Evolutionary conservation across 2,329 filamentous ascomycete species (phyloP), one percentile per base, ranked within the genome.

Genomic region (Pseudovirgaria hyperparasitica): DNA sequence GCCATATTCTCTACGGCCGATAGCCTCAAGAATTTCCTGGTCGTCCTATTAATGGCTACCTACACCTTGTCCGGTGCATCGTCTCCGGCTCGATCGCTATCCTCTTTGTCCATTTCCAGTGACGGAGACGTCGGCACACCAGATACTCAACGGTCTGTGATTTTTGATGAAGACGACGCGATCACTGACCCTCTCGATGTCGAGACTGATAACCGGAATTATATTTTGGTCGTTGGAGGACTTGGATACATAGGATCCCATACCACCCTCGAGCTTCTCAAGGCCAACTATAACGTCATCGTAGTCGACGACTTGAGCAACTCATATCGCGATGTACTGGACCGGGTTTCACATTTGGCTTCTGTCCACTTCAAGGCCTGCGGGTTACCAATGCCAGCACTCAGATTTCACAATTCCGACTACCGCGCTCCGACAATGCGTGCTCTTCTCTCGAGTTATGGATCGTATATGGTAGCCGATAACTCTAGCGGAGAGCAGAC

Each of bases 171-270:
- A 55, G 58, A 63, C 54, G 54, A 58, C 38, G 46, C 57, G 22
- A 38, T 54, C 5, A 52, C 55, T 13, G 55, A 60, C 27, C 44
- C 61, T 31, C 41, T 62, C 25, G 50, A 51, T 28, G 50, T 56
- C 34, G 42, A 49, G 21, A 48, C 48, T 18, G 35, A 44, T 12
- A 34, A 34, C 16, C 46, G 59, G 25, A 45, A 52, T 18, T 60
- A 62, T 37, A 62, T 58, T 23, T 53, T 70, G 39, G 65, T 70
- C 16, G 61, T 66, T 19, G 65, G 65, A 12, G 65, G 65, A 7
- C 55, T 67, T 9, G 65, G 65, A 5, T 70, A 65, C 43, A 70
- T 70, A 28, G 67, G 67, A 16, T 69, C 64, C 2, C 66, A 70
- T 42, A 70, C 66, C 0, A 57, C 60, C 1, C 50, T 70, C 1